Evolutionary conservation across 1,284 basidiomycete species (phyloP), one percentile per base, ranked within the genome.

Genomic region (Apiotrichum brassicae): DNA sequence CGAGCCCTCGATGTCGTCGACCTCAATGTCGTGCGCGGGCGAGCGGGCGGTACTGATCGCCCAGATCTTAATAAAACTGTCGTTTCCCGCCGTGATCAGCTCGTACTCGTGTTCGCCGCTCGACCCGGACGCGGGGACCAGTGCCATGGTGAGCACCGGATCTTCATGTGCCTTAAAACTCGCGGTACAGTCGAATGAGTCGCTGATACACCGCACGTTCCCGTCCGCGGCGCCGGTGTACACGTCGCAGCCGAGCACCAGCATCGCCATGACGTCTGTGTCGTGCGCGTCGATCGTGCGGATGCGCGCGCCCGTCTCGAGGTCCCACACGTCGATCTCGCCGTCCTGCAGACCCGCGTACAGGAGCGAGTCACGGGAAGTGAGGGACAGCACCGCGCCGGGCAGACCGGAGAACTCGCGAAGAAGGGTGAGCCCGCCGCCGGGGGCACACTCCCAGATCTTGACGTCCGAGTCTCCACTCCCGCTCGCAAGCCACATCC

Each of bases 271-370:
- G 18, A 94, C 82, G 64, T 92, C 88, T 44, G 85, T 86, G 72
- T 87, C 84, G 63, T 91, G 84, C 0, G 87, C 86, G 18, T 90
- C 83, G 46, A 97, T 85, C 0, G 83, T 87, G 36, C 94, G 78
- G 13, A 97, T 83, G 32, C 87, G 75, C 0, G 88, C 87, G 53
- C 82, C 83, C 0, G 90, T 94, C 66, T 93, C 91, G 11, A 95
- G 75, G 68, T 97, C 93, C 76, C 89, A 84, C 6, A 97, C 85
- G 57, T 86, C 86, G 60, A 97, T 87, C 58, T 86, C 84, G 2
- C 94, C 94, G 57, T 89, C 90, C 71, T 98, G 94, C 60, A 91
- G 85, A 0, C 91, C 94, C 0, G 89, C 92, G 61, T 86, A 95
- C 16, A 97, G 78, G 0, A 89, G 88, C 32, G 86, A 86, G 30